Conservation (phyloP, 2,329 filamentous ascomycete species). For the Clonostachys rhizophaga region DNA sequence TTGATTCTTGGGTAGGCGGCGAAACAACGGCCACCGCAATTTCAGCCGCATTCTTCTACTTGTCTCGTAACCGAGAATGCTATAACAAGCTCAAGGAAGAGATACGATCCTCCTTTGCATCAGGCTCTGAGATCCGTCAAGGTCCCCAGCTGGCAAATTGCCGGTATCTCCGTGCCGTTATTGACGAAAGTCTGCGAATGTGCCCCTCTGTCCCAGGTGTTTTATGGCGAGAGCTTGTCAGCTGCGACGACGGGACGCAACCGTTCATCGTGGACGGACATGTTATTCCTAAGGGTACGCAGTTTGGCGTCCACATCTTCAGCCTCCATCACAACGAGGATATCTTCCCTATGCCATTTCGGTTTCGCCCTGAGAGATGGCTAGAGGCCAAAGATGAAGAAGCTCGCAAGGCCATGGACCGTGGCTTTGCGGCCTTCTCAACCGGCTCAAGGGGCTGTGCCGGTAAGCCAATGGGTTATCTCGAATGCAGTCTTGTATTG, state of each 20-base stretch:
- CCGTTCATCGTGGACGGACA: conserved; percentile 7
- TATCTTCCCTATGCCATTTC: conserved; percentile 4
- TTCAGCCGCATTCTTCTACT: conserved; percentile 4
- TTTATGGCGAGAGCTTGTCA: conserved; percentile 7
- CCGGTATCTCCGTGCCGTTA: conserved; percentile 31
- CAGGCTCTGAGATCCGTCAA: conserved; percentile 5
- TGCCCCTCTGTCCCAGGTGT: conserved; percentile 5
- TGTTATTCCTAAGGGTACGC: conserved; percentile 5
- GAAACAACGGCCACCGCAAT: not conserved
- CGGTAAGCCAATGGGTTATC: conserved; percentile 4
- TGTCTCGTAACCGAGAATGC: conserved; percentile 1
- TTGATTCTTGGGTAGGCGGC: no score
- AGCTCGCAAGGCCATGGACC: conserved; percentile 20
- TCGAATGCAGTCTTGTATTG: conserved; percentile 1
- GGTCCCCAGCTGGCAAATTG: conserved; percentile 22
- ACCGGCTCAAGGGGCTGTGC: conserved; percentile 1
- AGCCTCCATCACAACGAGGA: conserved; percentile 8
- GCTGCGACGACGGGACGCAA: not conserved
- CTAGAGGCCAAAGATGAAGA: conserved; percentile 13
- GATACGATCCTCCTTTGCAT: conserved; percentile 27
- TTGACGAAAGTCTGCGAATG: conserved; percentile 20
- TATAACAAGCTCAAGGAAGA: conserved; percentile 21
- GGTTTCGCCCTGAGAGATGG: conserved; percentile 10
- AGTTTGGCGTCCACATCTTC: conserved; percentile 10
- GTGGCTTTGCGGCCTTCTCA: conserved; percentile 3